A percentile compares a stretch with the other conserved stretches of the same genome.
Conservation (phyloP, 148 eudicot species). For the Silene conica region DNA sequence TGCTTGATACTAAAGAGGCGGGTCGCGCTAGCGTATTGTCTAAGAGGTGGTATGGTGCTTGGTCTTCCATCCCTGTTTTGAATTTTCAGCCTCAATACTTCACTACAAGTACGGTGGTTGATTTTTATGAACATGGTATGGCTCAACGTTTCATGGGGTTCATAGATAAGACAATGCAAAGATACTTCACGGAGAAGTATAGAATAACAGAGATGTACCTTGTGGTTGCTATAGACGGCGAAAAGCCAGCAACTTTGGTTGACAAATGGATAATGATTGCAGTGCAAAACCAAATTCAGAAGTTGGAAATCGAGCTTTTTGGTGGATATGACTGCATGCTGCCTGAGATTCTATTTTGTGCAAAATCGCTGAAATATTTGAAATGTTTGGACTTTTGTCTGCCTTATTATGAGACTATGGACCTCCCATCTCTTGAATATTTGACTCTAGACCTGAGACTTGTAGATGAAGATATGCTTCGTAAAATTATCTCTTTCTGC, state of each 20-base stretch:
- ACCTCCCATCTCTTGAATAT: neutral
- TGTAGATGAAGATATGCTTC: neutral
- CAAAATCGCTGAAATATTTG: conserved; percentile 6
- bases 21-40: conserved; percentile 4
- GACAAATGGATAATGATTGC: neutral
- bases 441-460: neutral
- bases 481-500: neutral
- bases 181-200: neutral
- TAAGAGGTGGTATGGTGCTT: conserved; percentile 4
- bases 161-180: conserved; percentile 1
- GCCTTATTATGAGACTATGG: neutral
- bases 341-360: conserved; percentile 7
- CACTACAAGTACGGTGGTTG: neutral
- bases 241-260: neutral
- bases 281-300: conserved; percentile 2
- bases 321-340: neutral
- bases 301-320: neutral
- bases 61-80: conserved; percentile 6
- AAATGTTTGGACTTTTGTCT: neutral
- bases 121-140: too few species aligned
- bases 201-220: neutral
- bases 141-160: neutral
- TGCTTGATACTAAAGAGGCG: neutral
- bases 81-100: neutral
- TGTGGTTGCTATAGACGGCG: neutral